These are phyloP conservation scores for Tetrapyrgos nigripes DNA, from an alignment of 1,284 basidiomycete genomes.

Conservation along the genomic window DNA sequence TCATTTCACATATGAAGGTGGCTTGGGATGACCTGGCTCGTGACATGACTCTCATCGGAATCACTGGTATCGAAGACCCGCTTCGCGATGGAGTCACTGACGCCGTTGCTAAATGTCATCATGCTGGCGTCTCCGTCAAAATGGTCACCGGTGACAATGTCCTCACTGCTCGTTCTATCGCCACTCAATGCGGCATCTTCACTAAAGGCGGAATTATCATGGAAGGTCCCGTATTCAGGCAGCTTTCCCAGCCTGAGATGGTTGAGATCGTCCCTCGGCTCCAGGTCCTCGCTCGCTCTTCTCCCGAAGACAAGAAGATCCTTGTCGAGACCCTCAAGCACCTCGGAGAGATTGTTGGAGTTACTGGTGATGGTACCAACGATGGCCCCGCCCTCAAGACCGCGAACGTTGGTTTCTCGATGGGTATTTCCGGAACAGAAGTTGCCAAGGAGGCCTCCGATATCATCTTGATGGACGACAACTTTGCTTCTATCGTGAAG, in stretches of 20 bases:
- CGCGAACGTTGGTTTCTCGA: conserved; percentile 93
- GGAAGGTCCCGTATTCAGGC: conserved; percentile 88
- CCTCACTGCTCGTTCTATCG: conserved; percentile 92
- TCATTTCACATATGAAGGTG: conserved; percentile 47
- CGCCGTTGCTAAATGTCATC: conserved; percentile 86
- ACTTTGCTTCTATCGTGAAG: conserved; percentile 95
- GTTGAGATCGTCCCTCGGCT: conserved; percentile 72
- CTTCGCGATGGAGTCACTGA: conserved; percentile 89
- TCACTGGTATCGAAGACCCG: conserved; percentile 96
- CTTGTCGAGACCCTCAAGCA: conserved; percentile 89
- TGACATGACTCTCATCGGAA: conserved; percentile 85
- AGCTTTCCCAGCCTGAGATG: conserved; percentile 61
- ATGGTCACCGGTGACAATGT: conserved; percentile 99
- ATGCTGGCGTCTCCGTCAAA: conserved; percentile 95
- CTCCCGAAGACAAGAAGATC: conserved; percentile 95
- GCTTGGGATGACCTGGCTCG: conserved; percentile 74
- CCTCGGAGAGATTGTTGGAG: conserved; percentile 93
- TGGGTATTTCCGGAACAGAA: conserved; percentile 99
- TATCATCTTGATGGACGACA: conserved; percentile 98
- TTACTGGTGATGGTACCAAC: conserved; percentile 98
- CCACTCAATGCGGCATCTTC: conserved; percentile 95
- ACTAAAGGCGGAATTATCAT: conserved; percentile 93
- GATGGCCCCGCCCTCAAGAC: conserved; percentile 97
- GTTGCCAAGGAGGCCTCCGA: conserved; percentile 99
- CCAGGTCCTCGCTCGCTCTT: conserved; percentile 92